A percentile compares a stretch with the other conserved stretches of the same genome.
Evolutionary conservation across 2,329 filamentous ascomycete genomes (phyloP).

Genomic region (Botrytis pseudocinerea): DNA sequence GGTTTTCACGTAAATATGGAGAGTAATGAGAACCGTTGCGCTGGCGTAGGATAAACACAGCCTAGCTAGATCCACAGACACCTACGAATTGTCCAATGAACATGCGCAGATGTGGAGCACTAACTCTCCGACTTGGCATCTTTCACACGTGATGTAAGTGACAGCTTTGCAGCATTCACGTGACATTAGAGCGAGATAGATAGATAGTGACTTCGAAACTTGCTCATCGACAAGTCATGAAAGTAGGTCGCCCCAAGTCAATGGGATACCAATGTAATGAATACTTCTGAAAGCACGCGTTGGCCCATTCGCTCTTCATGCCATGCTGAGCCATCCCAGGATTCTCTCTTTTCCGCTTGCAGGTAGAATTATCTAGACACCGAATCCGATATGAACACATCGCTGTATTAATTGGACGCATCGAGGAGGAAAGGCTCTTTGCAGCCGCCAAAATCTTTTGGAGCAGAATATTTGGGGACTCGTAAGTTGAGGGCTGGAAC

Average conservation of each 20-base stretch:
- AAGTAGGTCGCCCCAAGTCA: background rate
- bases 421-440: no score
- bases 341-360: background rate
- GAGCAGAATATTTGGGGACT: no score
- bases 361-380: background rate
- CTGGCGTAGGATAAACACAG: background rate
- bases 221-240: background rate
- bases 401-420: rapidly evolving
- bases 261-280: background rate
- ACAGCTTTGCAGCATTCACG: background rate
- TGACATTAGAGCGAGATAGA: background rate
- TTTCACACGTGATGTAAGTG: background rate
- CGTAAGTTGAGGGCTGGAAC: background rate
- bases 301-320: background rate
- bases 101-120: no score
- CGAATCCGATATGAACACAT: background rate
- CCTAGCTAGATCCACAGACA: background rate
- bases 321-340: background rate
- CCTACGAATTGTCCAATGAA: background rate
- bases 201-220: background rate
- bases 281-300: background rate
- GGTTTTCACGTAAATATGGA: background rate
- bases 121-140: background rate
- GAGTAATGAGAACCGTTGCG: background rate
- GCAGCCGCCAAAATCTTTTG: background rate